These are phyloP conservation scores for Gryganskiella cystojenkinii DNA, from an alignment of 192 early-diverging fungal species.

Conservation along the genomic window DNA sequence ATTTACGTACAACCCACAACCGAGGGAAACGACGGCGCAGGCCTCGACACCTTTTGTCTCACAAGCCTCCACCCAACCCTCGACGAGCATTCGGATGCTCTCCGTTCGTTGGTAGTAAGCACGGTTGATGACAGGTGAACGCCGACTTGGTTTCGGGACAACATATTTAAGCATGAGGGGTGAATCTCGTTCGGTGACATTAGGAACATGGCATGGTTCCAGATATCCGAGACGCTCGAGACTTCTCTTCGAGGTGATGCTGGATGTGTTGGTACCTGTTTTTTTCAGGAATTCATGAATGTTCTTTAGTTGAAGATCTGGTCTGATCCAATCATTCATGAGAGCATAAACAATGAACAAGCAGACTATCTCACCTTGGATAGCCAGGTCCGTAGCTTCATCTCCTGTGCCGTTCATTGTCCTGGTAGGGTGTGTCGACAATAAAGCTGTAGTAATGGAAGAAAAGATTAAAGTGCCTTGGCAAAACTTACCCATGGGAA, in stretches of 20 bases:
- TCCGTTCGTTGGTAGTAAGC: slow-evolving; percentile 40
- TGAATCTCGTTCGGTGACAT: slow-evolving; percentile 35
- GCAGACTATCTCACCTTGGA: slow-evolving; percentile 27
- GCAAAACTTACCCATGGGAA: not conserved
- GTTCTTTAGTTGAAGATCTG: too few species aligned
- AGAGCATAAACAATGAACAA: not conserved
- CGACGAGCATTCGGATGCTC: slow-evolving; percentile 33
- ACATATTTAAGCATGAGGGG: slow-evolving; percentile 48
- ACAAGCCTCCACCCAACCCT: slow-evolving; percentile 41
- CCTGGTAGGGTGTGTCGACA: not conserved
- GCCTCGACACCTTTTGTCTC: slow-evolving; percentile 19
- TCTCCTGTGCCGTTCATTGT: slow-evolving; percentile 3
- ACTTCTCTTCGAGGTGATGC: slow-evolving; percentile 49
- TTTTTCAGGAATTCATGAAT: not conserved
- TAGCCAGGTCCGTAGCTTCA: slow-evolving; percentile 41
- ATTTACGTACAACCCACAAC: slow-evolving; percentile 43
- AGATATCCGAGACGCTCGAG: slow-evolving; percentile 46
- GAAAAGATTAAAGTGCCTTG: not conserved
- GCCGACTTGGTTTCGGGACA: slow-evolving; percentile 33
- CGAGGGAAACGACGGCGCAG: slow-evolving; percentile 35
- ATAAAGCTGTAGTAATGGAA: not conserved
- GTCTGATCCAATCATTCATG: too few species aligned
- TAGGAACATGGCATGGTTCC: slow-evolving; percentile 26
- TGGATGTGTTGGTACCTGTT: slow-evolving; percentile 47
- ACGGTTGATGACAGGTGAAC: slow-evolving; percentile 50